Percentiles rank a stretch among this genome's conserved stretches.
These are phyloP conservation scores for Annulohypoxylon stygium DNA, from an alignment of 495 filamentous ascomycete genomes.

Conservation along the genomic window DNA sequence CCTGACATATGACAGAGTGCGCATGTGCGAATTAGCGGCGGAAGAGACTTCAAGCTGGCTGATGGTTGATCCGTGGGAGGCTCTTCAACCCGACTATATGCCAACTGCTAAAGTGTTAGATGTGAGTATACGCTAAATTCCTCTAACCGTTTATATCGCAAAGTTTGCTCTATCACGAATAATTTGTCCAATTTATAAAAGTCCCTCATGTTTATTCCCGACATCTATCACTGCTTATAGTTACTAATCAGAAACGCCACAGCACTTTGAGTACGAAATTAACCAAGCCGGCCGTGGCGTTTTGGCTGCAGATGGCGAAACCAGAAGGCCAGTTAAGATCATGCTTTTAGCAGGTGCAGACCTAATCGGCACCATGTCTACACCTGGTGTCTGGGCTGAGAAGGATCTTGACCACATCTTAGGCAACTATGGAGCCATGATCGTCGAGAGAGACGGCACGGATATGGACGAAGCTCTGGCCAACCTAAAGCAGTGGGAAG, in stretches of 20 bases:
- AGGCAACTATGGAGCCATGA: conserved; percentile 87
- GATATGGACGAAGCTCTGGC: conserved; percentile 87
- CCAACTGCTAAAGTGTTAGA: conserved; percentile 90
- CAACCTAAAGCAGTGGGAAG: conserved; percentile 73
- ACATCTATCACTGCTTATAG: conserved; percentile 9
- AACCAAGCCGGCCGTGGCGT: conserved; percentile 83
- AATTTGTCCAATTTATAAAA: background rate
- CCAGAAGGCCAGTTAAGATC: conserved; percentile 68
- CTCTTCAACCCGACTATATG: conserved; percentile 78
- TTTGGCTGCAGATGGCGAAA: conserved; percentile 70
- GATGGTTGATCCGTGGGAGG: conserved; percentile 81
- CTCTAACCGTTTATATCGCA: conserved; percentile 5
- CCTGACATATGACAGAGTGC: conserved; percentile 45
- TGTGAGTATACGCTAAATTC: conserved; percentile 37
- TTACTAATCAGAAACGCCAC: conserved; percentile 19
- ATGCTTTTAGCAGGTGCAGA: conserved; percentile 85
- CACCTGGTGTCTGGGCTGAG: conserved; percentile 79
- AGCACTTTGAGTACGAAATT: conserved; percentile 88
- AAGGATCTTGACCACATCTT: conserved; percentile 89
- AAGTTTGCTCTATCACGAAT: background rate
- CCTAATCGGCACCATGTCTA: conserved; percentile 77
- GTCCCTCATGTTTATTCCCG: background rate
- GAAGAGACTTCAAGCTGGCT: conserved; percentile 80
- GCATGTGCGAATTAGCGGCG: conserved; percentile 84
- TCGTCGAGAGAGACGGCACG: conserved; percentile 90